Base-by-base conservation (phyloP, 768 basidiomycete species). In the Kwoniella sp. region DNA sequence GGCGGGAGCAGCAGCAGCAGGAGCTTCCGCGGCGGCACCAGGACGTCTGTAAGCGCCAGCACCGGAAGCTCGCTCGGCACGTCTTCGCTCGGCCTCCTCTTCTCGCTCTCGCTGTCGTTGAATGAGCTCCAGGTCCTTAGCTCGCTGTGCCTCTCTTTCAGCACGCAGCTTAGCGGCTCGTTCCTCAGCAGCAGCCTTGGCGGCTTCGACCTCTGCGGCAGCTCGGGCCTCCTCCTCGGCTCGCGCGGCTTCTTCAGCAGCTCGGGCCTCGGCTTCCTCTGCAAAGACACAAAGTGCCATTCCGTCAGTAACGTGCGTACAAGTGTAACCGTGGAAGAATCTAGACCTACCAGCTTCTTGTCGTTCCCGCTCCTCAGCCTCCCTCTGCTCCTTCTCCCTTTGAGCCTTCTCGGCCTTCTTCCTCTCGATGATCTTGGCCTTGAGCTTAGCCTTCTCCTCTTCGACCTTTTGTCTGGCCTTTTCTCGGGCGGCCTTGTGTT, bases 371-470 rank as follows among this genome's bases (percentile, higher is more conserved):
- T 68, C 67, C 55, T 76, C 72, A 29, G 65, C 72, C 37, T 71
- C 73, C 45, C 79, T 77, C n/a, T 65, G 68, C 70, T 85, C 84
- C 38, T 79, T 81, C 70, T 85, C 87, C 37, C 50, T 65, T 31
- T 70, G 71, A 48, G 75, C 70, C 26, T 82, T 81, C 80, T 89
- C 85, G 77, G 87, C 88, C 73, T 86, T 88, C 68, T 87, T 82
- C 64, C 83, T 82, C 69, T 87, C 86, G 29, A 89, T 64, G 48
- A 91, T 81, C 15, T 82, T 81, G 66, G 84, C 84, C 65, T 84
- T 84, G 70, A 88, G 84, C 84, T 88, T 89, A 53, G 85, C 85
- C 84, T 93, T 94, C 83, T 94, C 93, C 76, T 90, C 88, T 65
- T 87, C 88, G 59, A 93, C 87, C 85, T 88, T 92, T 79, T 82